A percentile compares a stretch with the other conserved stretches of the same genome.
These are phyloP conservation scores for Phaseolus coccineus DNA, from an alignment of 331 rosid species.

Conservation along the genomic window DNA sequence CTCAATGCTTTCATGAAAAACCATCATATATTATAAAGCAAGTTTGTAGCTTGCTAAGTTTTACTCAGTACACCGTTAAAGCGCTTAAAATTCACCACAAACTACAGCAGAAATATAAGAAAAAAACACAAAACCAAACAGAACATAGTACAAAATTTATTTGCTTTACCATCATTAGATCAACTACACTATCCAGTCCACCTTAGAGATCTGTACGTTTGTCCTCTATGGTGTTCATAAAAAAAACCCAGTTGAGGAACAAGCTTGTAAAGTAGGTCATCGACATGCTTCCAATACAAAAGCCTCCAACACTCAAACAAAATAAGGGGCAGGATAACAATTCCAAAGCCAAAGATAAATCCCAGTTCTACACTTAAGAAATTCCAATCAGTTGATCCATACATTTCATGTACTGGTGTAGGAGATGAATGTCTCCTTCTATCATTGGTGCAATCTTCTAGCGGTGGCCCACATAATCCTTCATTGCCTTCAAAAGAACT, in stretches of 20 bases:
- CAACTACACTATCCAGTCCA: background rate
- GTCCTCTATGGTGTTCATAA: background rate
- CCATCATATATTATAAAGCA: too few relatives aligned
- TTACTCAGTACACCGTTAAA: too few relatives aligned
- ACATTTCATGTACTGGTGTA: background rate
- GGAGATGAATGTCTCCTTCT: background rate
- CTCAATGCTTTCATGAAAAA: too few relatives aligned
- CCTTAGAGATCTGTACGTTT: background rate
- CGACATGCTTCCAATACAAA: conserved; percentile 21
- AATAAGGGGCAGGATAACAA: background rate
- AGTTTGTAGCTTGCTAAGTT: too few relatives aligned
- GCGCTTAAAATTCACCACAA: too few relatives aligned
- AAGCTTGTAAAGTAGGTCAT: conserved; percentile 10
- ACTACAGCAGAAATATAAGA: too few relatives aligned
- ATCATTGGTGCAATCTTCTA: background rate
- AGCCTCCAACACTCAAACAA: conserved; percentile 36
- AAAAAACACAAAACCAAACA: too few relatives aligned
- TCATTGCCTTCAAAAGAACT: conserved; percentile 40
- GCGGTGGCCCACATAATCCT: conserved; percentile 55
- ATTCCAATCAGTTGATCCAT: conserved; percentile 15
- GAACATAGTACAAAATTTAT: too few relatives aligned
- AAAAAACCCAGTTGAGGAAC: conserved; percentile 3
- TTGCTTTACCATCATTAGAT: background rate
- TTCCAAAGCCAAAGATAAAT: conserved; percentile 9
- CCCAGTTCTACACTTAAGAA: conserved; percentile 42